These are phyloP conservation scores for Nakazawaea populi DNA, from an alignment of 805 yeast genomes.

Conservation along the genomic window DNA sequence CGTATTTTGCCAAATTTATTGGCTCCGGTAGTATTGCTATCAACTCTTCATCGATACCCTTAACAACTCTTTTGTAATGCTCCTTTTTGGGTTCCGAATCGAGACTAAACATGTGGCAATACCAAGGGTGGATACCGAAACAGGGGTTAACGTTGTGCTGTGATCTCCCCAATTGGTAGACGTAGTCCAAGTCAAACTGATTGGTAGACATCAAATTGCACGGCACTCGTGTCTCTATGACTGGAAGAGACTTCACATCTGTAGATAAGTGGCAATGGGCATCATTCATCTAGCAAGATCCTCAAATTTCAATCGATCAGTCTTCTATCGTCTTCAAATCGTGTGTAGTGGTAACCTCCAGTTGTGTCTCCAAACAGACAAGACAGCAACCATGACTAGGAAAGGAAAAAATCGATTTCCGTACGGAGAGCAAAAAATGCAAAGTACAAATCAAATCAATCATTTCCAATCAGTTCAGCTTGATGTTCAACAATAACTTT, in stretches of 20 bases:
- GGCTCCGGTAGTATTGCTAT: conserved; percentile 59
- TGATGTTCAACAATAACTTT: too few species aligned
- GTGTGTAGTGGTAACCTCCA: neutral
- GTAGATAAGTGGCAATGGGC: conserved; percentile 34
- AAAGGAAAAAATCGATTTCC: too few species aligned
- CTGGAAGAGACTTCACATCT: conserved; percentile 12
- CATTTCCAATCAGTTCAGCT: too few species aligned
- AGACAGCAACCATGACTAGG: too few species aligned
- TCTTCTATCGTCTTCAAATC: neutral
- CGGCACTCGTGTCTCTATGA: neutral
- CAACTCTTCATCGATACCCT: conserved; percentile 28
- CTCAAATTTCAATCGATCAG: neutral
- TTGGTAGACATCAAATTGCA: conserved; percentile 44
- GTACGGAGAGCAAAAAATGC: too few species aligned
- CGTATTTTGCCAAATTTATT: conserved; percentile 29
- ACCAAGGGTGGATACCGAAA: conserved; percentile 93
- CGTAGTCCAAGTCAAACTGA: conserved; percentile 27
- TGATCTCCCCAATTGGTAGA: conserved; percentile 15
- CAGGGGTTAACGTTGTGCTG: conserved; percentile 32
- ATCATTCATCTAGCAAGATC: conserved; percentile 19
- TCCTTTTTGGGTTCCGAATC: conserved; percentile 25
- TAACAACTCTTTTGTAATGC: conserved; percentile 56
- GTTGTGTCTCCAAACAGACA: too few species aligned
- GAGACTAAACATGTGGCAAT: conserved; percentile 52
- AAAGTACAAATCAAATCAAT: too few species aligned